Base-by-base conservation (phyloP, 164 flowering plant genomes). In the Vitis cinerea region DNA sequence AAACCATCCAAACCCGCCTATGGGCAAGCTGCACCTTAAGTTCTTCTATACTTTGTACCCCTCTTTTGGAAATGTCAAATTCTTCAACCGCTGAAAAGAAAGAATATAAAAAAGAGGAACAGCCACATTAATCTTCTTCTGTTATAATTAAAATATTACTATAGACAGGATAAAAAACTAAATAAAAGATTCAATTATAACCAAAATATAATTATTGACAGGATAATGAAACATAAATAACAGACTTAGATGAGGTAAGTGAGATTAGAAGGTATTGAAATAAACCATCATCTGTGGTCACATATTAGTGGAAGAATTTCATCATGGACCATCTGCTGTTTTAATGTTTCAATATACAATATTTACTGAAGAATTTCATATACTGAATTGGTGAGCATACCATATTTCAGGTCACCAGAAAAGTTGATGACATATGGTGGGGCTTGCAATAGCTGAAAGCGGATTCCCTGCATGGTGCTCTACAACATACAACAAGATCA, bases 331-430 rank as follows among this genome's bases (percentile, higher is more conserved):
- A 37, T 37, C 44, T 37, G 7, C 44, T 6, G 7, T 27, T 52
- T 16, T 7, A 64, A 5, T 23, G 27, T n/a, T 19, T 0, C 23
- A 7, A 8, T 14, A 56, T 54, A 23, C 49, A 66, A 14, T 51
- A 37, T 51, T 52, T 8, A 53, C 17, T 7, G 8, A 50, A 37
- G 44, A 37, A 37, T 37, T 37, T 37, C 50, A 53, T 71, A 68
- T 50, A 53, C 50, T 62, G 63, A 56, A 52, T 62, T 53, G 17
- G 49, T 12, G 47, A 51, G 10, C 77, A 63, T 89, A 95, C 99
- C 89, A 81, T 80, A 91, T 83, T 94, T 94, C 75, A 95, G 79
- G 81, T 95, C 98, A 74, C 94, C 98, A 78, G 93, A 77, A 69
- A 88, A 90, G 82, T 84, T 79, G 53, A 95, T 83, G 67, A 75